phyloP scores from a whole-genome alignment of 805 yeast genomes.

The Schizosaccharomyces japonicus region DNA sequence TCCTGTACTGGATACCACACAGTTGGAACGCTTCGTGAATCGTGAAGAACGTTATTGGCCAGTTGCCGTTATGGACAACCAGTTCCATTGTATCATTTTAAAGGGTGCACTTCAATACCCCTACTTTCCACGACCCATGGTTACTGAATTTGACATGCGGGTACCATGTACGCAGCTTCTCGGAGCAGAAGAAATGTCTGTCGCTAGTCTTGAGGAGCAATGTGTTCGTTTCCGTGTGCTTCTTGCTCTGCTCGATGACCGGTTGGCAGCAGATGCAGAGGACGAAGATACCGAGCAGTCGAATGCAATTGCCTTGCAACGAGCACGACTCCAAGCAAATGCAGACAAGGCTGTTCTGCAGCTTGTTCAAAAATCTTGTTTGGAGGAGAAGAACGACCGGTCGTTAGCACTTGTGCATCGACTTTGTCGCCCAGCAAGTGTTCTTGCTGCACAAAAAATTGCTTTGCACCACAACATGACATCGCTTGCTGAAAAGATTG shows the following conservation, averaged over 20 bases:
- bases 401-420: constrained; percentile 48
- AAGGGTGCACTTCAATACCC: constrained; percentile 40
- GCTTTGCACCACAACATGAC: constrained; percentile 47
- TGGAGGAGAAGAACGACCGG: constrained; percentile 23
- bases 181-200: constrained; percentile 4
- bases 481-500: constrained; percentile 29
- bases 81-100: constrained; percentile 48
- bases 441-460: constrained; percentile 62
- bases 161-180: constrained; percentile 25
- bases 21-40: constrained; percentile 23
- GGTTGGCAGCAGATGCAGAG: constrained; percentile 16
- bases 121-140: constrained; percentile 60
- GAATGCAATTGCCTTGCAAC: no score
- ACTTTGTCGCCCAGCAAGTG: constrained; percentile 52
- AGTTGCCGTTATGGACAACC: constrained; percentile 41
- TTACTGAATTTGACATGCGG: constrained; percentile 48
- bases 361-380: constrained; percentile 51
- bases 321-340: constrained; percentile 28
- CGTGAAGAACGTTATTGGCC: constrained; percentile 66
- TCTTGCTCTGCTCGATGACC: constrained; percentile 9
- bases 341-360: constrained; percentile 61
- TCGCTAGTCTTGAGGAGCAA: constrained; percentile 9
- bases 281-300: constrained; percentile 14
- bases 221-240: constrained; percentile 8
- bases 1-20: constrained; percentile 45